These are phyloP conservation scores for Chaetomium fimeti DNA, from an alignment of 495 filamentous ascomycete species.

Conservation along the genomic window DNA sequence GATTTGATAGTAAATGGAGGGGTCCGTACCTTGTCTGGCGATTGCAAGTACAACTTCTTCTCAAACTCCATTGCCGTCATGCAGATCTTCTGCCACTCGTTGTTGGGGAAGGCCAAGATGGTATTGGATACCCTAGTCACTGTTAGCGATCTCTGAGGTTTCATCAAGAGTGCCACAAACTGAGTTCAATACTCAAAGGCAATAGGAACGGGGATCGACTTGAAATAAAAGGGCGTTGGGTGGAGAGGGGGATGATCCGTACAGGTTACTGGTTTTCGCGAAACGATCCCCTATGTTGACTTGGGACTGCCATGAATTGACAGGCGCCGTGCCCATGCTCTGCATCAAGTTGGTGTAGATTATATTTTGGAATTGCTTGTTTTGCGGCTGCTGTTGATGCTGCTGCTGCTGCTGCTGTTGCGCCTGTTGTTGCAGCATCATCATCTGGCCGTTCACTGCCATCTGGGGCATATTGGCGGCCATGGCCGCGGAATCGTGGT, in stretches of 20 bases:
- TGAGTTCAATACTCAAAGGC: slow-evolving; percentile 6
- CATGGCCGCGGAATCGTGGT: slow-evolving; percentile 43
- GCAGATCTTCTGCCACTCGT: slow-evolving; percentile 36
- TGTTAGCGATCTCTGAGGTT: slow-evolving; percentile 10
- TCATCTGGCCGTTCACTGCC: slow-evolving; percentile 38
- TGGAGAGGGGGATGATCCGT: slow-evolving; percentile 19
- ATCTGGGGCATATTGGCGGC: slow-evolving; percentile 50
- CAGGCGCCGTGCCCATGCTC: slow-evolving; percentile 23
- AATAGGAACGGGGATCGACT: neutral
- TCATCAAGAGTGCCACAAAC: neutral
- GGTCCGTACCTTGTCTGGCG: slow-evolving; percentile 44
- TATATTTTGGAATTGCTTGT: slow-evolving; percentile 18
- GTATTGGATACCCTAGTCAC: slow-evolving; percentile 43
- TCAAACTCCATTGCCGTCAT: slow-evolving; percentile 42
- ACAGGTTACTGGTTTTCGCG: slow-evolving; percentile 41
- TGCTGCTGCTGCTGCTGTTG: slow-evolving; percentile 33
- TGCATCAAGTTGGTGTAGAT: slow-evolving; percentile 23
- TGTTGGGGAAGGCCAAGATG: slow-evolving; percentile 39
- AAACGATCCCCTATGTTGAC: slow-evolving; percentile 34
- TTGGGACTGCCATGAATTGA: slow-evolving; percentile 38
- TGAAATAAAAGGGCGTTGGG: neutral
- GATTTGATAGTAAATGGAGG: neutral
- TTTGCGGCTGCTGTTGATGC: slow-evolving; percentile 32
- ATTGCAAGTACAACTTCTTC: slow-evolving; percentile 42
- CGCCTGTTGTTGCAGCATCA: slow-evolving; percentile 36